Base-by-base conservation (phyloP, 345 rosid genomes). In the Excoecaria cochinchinensis region DNA sequence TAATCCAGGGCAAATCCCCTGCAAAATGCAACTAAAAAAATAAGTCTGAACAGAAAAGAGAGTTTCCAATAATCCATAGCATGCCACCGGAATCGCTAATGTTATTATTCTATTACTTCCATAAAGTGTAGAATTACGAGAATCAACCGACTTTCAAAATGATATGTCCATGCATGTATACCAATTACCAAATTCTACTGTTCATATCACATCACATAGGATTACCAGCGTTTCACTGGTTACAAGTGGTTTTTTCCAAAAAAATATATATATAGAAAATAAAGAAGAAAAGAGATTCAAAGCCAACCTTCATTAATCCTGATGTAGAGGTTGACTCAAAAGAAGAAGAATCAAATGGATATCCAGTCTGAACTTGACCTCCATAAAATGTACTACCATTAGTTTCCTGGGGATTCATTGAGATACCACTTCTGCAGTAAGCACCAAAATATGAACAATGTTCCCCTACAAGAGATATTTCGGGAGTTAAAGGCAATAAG, bases 391-490 rank as follows among this genome's bases (percentile, higher is more conserved):
- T 64, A 76, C 78, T 88, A 52, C 70, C 75, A 71, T 94, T 86
- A 47, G 67, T 81, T 81, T 84, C 88, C 71, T 73, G 82, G 61
- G 78, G 58, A 80, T 76, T 72, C 13, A 40, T 36, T 52, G 88
- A 81, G 58, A 25, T 42, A 67, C 79, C 84, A 59, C 81, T 81
- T 79, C 74, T 82, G 80, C 99, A 95, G 81, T 87, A 88, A 46
- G 96, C 94, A 53, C 96, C 96, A 53, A 90, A 80, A 83, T 95
- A 95, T 3, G 96, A 87, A 81, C 99, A 95, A 77, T 88, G 98
- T 76, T 95, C 99, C 75, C 76, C 76, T 61, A 77, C 87, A 63
- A 95, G 87, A 81, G 98, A 93, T 80, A 95, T 93, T 79, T 91
- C 97, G 11, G 99, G 98, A 25, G 91, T 90, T 76, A 88, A 83